Base-by-base conservation (phyloP, 345 rosid species). In the Chamaenerion angustifolium region DNA sequence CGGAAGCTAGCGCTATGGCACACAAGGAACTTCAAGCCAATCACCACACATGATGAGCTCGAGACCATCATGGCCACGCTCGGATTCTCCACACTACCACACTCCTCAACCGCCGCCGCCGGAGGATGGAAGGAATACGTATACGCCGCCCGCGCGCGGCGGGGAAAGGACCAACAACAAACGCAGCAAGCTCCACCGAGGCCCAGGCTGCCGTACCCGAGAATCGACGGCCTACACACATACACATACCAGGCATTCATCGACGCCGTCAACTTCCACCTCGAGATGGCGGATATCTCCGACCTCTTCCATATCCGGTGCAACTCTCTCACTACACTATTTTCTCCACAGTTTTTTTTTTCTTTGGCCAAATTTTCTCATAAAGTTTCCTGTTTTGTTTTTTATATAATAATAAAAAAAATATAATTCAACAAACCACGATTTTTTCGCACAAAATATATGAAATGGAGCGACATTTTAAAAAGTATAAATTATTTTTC, bases 151-250 rank as follows among this genome's bases (percentile, higher is more conserved):
- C 15, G 18, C 56, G 18, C 11, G 8, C 44, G 14, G 11, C 21
- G 42, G 18, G 54, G 4, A 43, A 8, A 14, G 62, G 21, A 27
- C 50, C 46, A 42, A 23, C 16, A 21, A 21, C 25, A 21, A 21
- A 2, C 25, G 25, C 25, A 44, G 11, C 53, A 16, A 40, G 45
- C 59, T 48, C 42, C 41, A 19, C 77, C 59, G 6, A 57, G 71
- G 15, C 69, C 71, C 16, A 58, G 69, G 57, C 55, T 77, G 18
- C 83, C 87, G 0, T 68, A 72, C 61, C 80, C 83, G 10, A 66
- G 68, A 52, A 77, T 80, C 69, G 87, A 80, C 25, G 83, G 83
- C 45, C 76, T 74, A 43, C 83, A 80, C 52, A 60, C 66, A 40
- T 63, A 50, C 64, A 64, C 81, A n/a, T 77, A 71, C 64, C 71